Evolutionary conservation across 2,329 filamentous ascomycete species (phyloP).

Genomic region (Gremmenia infestans): DNA sequence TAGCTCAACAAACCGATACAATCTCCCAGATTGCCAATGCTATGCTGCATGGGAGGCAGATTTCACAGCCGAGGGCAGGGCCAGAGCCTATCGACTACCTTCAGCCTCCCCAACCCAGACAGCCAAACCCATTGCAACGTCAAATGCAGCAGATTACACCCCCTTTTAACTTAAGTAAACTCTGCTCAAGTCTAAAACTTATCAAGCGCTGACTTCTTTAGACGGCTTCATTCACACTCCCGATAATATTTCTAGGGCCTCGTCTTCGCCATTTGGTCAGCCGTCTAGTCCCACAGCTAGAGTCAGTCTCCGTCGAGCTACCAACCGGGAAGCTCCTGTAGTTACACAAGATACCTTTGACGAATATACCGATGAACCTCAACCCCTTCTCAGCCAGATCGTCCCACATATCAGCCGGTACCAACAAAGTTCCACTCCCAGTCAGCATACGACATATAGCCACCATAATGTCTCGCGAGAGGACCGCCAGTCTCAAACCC

Average conservation of each 20-base stretch:
- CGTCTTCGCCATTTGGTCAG: slow-evolving; percentile 19
- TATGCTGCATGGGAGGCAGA: slow-evolving; percentile 20
- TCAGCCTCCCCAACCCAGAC: slow-evolving; percentile 11
- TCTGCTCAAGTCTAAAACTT: not conserved
- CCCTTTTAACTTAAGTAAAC: slow-evolving; percentile 27
- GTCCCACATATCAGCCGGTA: not conserved
- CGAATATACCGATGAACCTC: not conserved
- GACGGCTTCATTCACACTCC: slow-evolving; percentile 20
- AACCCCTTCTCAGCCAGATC: slow-evolving; percentile 12
- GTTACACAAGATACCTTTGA: not conserved
- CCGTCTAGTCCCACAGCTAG: slow-evolving; percentile 27
- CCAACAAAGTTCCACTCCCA: not conserved
- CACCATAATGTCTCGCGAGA: not conserved
- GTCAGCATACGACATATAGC: not conserved
- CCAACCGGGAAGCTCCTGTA: slow-evolving; percentile 7
- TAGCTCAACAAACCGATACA: slow-evolving; percentile 11
- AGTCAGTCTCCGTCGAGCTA: slow-evolving; percentile 22
- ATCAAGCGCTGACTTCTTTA: slow-evolving; percentile 16
- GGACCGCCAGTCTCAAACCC: slow-evolving; percentile 2
- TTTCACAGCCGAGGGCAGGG: slow-evolving; percentile 6
- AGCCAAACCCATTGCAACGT: slow-evolving; percentile 19
- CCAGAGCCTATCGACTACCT: slow-evolving; percentile 10
- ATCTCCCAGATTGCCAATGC: slow-evolving; percentile 20
- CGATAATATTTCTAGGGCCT: slow-evolving; percentile 4
- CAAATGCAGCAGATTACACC: slow-evolving; percentile 26